Base-by-base conservation (phyloP, 1,284 basidiomycete genomes). In the Puccinia polysora region DNA sequence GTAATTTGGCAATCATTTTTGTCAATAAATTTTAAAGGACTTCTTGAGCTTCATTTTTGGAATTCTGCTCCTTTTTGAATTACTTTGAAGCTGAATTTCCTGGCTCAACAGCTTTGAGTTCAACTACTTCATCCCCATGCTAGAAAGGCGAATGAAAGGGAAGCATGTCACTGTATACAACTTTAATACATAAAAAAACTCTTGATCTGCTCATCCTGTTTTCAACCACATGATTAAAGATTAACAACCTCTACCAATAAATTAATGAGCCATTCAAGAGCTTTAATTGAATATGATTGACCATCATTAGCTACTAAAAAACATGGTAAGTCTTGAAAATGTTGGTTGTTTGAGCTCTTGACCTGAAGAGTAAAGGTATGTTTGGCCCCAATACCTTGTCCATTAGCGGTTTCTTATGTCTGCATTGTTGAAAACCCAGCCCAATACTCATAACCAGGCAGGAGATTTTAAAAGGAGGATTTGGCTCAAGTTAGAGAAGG, bases 1-100 rank as follows among this genome's bases (percentile, higher is more conserved):
- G 58, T 72, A 52, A 72, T 72, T 55, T 72, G 69, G 20, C 69
- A 28, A 32, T 72, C 60, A 23, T 72, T 72, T 20, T 72, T 72
- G 58, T 55, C 23, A 72, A 23, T 8, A 64, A 59, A 64, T 72
- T 49, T 0, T 20, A 32, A 8, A 72, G 45, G 20, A 72, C 69
- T 53, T 72, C 69, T 56, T 72, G 59, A 18, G 69, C 69, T 56
- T 72, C 60, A 10, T 34, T 53, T 20, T 56, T 63, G 14, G 60
- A 32, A 20, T 49, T 43, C 15, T 72, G 59, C 45, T 63, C 69
- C 15, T 63, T 72, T 25, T 64, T 60, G 18, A 50, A 34, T 12
- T 50, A 40, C 34, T 58, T 70, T 20, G 49, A 20, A 23, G 69
- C 60, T 59, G 56, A 60, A 36, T 58, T 20, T 25, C 68, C 58